Conservation (phyloP, 2,329 filamentous ascomycete genomes). For the Ophiognomonia clavigignenti-juglandacearum region DNA sequence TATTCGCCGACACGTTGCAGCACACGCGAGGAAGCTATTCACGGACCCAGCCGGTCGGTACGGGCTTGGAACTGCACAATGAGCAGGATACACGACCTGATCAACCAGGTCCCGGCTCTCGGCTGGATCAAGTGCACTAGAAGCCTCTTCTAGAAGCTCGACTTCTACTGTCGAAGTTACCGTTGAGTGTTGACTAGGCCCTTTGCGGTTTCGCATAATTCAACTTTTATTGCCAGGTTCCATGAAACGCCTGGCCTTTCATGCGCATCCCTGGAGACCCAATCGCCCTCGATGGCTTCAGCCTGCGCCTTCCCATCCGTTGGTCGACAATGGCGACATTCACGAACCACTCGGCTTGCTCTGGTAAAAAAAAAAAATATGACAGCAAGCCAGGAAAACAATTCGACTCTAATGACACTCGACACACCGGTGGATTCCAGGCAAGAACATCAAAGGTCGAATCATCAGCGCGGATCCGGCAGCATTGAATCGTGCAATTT, state of each 20-base stretch:
- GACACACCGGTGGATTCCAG: neutral
- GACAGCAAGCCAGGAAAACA: neutral
- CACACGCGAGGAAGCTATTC: neutral
- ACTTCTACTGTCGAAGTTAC: constrained; percentile 25
- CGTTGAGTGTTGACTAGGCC: too few species aligned
- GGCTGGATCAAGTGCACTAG: constrained; percentile 23
- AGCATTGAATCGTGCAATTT: constrained; percentile 37
- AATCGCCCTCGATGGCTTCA: constrained; percentile 19
- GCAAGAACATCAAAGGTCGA: constrained; percentile 5
- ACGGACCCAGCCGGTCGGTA: constrained; percentile 6
- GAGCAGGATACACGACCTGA: neutral
- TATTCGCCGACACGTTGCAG: neutral
- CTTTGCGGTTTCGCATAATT: constrained; percentile 36
- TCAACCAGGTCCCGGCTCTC: too few species aligned
- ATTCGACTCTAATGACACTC: neutral
- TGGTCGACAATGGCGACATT: neutral
- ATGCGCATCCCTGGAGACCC: constrained; percentile 33
- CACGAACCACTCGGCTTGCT: neutral
- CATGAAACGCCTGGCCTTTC: constrained; percentile 39
- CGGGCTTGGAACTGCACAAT: constrained; percentile 2
- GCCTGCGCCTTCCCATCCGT: constrained; percentile 13
- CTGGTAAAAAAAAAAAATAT: neutral
- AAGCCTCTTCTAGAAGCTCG: constrained; percentile 33
- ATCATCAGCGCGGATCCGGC: constrained; percentile 14
- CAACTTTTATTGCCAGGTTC: constrained; percentile 42